These are phyloP conservation scores for Dacryopinax spathularia DNA, from an alignment of 768 basidiomycete genomes.

Conservation along the genomic window DNA sequence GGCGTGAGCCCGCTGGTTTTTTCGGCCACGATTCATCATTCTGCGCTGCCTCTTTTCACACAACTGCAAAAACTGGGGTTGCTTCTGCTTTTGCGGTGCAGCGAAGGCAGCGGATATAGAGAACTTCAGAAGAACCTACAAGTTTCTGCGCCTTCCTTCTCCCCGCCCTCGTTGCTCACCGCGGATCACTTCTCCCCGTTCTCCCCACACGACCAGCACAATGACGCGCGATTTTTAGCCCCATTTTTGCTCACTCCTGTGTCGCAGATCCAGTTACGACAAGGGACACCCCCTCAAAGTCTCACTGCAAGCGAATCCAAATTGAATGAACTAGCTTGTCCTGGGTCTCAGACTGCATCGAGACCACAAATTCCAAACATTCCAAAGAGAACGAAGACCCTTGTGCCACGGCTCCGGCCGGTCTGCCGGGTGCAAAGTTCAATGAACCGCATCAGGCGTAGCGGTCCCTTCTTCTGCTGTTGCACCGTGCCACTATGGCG, in stretches of 20 bases:
- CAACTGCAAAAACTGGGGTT: too few species aligned
- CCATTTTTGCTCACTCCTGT: background rate
- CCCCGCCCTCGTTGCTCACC: background rate
- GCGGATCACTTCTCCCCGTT: background rate
- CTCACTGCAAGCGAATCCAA: background rate
- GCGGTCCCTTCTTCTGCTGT: background rate
- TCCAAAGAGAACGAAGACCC: conserved; percentile 2
- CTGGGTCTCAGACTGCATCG: background rate
- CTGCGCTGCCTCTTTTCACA: too few species aligned
- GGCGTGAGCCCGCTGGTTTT: background rate
- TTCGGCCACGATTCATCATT: too few species aligned
- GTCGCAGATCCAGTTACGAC: background rate
- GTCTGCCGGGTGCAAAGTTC: conserved; percentile 1
- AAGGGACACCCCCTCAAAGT: background rate
- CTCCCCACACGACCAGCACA: background rate
- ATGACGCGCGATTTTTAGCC: background rate
- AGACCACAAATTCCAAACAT: background rate
- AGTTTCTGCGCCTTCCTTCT: background rate
- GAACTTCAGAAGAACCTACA: background rate
- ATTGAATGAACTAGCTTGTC: background rate
- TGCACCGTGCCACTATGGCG: background rate
- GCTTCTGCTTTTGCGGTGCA: background rate
- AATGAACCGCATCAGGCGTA: background rate
- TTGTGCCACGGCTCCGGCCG: background rate
- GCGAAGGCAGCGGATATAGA: conserved; percentile 1